phyloP scores from a whole-genome alignment of 805 yeast genomes.

The Naumovozyma dairenensis region DNA sequence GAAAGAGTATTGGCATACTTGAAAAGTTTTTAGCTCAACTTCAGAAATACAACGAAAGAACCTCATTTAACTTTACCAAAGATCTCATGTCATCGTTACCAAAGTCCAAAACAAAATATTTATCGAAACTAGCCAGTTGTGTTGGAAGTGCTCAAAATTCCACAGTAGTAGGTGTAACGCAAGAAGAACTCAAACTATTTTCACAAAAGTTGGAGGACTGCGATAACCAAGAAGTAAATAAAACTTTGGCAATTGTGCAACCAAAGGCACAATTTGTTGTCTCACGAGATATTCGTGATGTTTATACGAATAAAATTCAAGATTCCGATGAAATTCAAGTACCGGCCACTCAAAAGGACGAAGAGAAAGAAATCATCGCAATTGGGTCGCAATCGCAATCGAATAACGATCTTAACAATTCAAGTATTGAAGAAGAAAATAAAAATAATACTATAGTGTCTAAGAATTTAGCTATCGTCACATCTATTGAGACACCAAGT shows the following conservation, averaged over 20 bases:
- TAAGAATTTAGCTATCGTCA: too few relatives aligned
- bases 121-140: background rate
- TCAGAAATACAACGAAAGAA: background rate
- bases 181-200: background rate
- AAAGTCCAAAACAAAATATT: background rate
- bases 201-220: background rate
- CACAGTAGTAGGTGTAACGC: background rate
- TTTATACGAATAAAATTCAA: too few relatives aligned
- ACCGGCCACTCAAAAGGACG: slow-evolving; percentile 7
- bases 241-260: too few relatives aligned
- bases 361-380: background rate
- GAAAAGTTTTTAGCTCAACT: background rate
- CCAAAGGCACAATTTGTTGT: background rate
- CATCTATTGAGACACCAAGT: too few relatives aligned
- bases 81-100: background rate
- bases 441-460: too few relatives aligned
- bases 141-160: background rate
- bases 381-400: too few relatives aligned
- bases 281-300: too few relatives aligned
- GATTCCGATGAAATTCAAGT: slow-evolving; percentile 7
- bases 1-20: background rate
- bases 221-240: too few relatives aligned
- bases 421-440: too few relatives aligned
- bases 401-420: too few relatives aligned
- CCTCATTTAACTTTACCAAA: background rate